phyloP scores from a whole-genome alignment of 2,329 filamentous ascomycete species.

The Cryphonectria japonica region DNA sequence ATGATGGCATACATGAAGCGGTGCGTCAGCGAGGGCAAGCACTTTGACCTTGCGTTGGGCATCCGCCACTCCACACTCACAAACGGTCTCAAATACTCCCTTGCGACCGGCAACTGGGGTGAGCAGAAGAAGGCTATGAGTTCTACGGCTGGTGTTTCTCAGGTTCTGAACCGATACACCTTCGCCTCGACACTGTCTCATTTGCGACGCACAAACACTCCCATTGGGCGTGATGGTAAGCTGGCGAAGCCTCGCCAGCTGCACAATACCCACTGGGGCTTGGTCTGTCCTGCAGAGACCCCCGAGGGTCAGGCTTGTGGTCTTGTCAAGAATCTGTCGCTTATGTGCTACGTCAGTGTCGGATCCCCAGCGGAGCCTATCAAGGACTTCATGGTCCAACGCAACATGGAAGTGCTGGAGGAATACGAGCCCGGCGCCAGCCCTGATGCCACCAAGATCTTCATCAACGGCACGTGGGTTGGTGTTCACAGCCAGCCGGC shows the following conservation, averaged over 20 bases:
- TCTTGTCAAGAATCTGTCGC: slow-evolving; percentile 93
- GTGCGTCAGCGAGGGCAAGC: slow-evolving; percentile 84
- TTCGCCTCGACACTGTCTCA: slow-evolving; percentile 96
- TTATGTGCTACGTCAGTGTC: slow-evolving; percentile 98
- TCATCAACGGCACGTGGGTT: slow-evolving; percentile 98
- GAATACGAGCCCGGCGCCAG: slow-evolving; percentile 88
- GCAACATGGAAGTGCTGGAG: slow-evolving; percentile 95
- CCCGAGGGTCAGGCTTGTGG: slow-evolving; percentile 98
- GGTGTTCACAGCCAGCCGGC: slow-evolving; percentile 90
- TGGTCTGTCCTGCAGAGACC: slow-evolving; percentile 96
- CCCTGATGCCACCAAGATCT: slow-evolving; percentile 94
- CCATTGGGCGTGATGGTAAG: slow-evolving; percentile 96
- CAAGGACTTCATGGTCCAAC: slow-evolving; percentile 91
- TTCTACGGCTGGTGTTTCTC: slow-evolving; percentile 94
- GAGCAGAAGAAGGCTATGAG: slow-evolving; percentile 98
- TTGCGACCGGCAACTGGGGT: slow-evolving; percentile 98
- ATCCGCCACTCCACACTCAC: slow-evolving; percentile 91
- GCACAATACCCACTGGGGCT: slow-evolving; percentile 98
- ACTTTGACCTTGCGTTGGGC: slow-evolving; percentile 89
- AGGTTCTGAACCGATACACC: slow-evolving; percentile 97
- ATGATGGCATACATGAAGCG: slow-evolving; percentile 89
- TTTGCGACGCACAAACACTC: slow-evolving; percentile 95
- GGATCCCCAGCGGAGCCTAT: slow-evolving; percentile 90
- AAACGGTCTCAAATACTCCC: slow-evolving; percentile 92
- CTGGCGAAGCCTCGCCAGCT: slow-evolving; percentile 96